These are phyloP conservation scores for Pouteria glomerata DNA, from an alignment of 148 eudicot genomes.

Conservation along the genomic window DNA sequence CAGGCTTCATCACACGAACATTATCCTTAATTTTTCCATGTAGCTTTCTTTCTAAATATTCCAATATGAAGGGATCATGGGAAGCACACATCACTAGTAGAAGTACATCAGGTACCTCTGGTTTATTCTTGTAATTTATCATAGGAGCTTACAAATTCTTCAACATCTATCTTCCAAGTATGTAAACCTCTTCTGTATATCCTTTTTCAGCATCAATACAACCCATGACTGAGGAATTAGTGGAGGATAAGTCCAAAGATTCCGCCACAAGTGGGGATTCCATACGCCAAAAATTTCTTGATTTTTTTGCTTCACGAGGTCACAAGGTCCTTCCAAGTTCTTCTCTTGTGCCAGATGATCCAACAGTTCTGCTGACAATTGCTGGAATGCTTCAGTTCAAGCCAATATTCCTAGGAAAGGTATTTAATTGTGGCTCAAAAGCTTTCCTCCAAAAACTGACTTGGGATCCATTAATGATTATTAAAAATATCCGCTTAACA, in stretches of 20 bases:
- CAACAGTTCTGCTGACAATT: slow-evolving; percentile 90
- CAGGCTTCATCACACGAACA: slow-evolving; percentile 23
- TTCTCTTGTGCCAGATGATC: slow-evolving; percentile 98
- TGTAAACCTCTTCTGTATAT: slow-evolving; percentile 27
- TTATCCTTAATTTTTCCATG: slow-evolving; percentile 22
- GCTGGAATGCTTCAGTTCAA: slow-evolving; percentile 99
- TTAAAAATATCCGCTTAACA: not conserved
- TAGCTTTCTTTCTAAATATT: slow-evolving; percentile 18
- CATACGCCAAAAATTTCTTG: slow-evolving; percentile 68
- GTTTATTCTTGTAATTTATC: slow-evolving; percentile 17
- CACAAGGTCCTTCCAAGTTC: slow-evolving; percentile 90
- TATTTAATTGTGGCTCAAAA: slow-evolving; percentile 14
- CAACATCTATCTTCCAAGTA: slow-evolving; percentile 11
- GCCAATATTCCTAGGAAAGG: slow-evolving; percentile 97
- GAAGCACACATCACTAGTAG: slow-evolving; percentile 17
- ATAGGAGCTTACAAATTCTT: slow-evolving; percentile 11
- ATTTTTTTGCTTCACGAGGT: slow-evolving; percentile 83
- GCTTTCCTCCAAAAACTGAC: not conserved
- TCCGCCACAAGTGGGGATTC: slow-evolving; percentile 61
- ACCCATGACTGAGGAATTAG: slow-evolving; percentile 54
- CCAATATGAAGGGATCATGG: slow-evolving; percentile 12
- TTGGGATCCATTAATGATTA: not conserved
- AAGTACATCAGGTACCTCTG: slow-evolving; percentile 54
- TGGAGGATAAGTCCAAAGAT: slow-evolving; percentile 41
- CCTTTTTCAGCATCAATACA: slow-evolving; percentile 69